Evolutionary conservation across 129 eudicot species (phyloP), one percentile per base, ranked within the genome.

Genomic region (Silybum marianum): DNA sequence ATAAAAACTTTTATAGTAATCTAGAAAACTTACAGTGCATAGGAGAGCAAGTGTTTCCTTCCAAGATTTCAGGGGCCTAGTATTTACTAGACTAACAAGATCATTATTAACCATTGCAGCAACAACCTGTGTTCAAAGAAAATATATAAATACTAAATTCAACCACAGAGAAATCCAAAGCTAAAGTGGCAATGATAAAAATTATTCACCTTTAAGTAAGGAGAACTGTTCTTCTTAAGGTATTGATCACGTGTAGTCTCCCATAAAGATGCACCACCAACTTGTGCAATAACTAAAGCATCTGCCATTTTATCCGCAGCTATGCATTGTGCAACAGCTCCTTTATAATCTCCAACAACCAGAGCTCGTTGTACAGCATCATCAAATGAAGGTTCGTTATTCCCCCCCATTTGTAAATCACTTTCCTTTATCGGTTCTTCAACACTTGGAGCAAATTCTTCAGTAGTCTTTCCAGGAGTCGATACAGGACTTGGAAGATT

Each of bases 31-130:
- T 83, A 96, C 99, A 9, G 99, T 90, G 87, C 99, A 93, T 34
- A 96, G 86, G 71, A 93, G 97, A 75, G 97, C 99, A 80, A 96
- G 93, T 60, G 98, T 96, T 85, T 96, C 99, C 87, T 96, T 96
- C 99, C 99, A 96, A 13, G 92, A 90, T 74, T 90, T 93, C 51
- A 96, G 84, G 21, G 99, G 99, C 86, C 99, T 91, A 76, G 88
- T 83, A 48, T 90, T 93, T 23, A 94, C 97, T 38, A 96, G 91
- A 89, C 94, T 91, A 88, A 89, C 89, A 40, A 96, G 89, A 76
- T 96, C 99, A 83, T 91, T 90, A 84, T 93, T 93, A 48, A 91
- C 97, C 98, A 96, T 91, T 22, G 99, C 98, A 74, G 95, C 81
- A 80, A 96, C 95, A 88, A 96, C 92, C 99, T 96, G 91, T 34